Evolutionary conservation across 1,284 basidiomycete genomes (phyloP).

Genomic region (Rugosomyces carneus): DNA sequence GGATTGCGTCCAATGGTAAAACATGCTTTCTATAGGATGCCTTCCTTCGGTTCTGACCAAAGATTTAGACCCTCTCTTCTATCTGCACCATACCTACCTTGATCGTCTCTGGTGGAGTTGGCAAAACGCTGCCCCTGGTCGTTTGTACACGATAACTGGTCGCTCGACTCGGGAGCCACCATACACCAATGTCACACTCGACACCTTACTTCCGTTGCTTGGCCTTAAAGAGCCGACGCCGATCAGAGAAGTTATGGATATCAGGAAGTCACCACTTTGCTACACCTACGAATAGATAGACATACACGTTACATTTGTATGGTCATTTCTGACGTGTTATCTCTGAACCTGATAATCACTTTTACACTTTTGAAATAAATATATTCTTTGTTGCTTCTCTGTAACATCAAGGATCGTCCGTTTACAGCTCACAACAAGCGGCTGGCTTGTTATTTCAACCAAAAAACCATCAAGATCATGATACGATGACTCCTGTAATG

Average conservation of each 20-base stretch:
- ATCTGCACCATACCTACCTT: conserved; percentile 31
- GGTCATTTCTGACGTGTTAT: too few species aligned
- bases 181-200: conserved; percentile 10
- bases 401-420: too few species aligned
- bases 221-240: conserved; percentile 2
- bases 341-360: too few species aligned
- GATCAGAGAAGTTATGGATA: conserved; percentile 15
- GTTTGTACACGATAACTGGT: conserved; percentile 29
- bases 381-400: too few species aligned
- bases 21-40: conserved; percentile 21
- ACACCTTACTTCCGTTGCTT: conserved; percentile 9
- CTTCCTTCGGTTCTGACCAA: background rate
- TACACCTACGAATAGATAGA: conserved; percentile 10
- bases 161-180: conserved; percentile 19
- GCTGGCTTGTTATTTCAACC: too few species aligned
- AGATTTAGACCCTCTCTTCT: conserved; percentile 30
- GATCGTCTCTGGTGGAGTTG: conserved; percentile 35
- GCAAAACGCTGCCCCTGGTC: conserved; percentile 21
- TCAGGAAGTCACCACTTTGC: conserved; percentile 7
- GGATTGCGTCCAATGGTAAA: background rate
- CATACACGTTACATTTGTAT: too few species aligned
- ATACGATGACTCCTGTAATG: too few species aligned
- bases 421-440: too few species aligned
- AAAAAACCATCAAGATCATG: too few species aligned
- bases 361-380: too few species aligned